A percentile compares a stretch with the other conserved stretches of the same genome.
Evolutionary conservation across 306 rosid genomes (phyloP).

Genomic region (Vicia sativa): DNA sequence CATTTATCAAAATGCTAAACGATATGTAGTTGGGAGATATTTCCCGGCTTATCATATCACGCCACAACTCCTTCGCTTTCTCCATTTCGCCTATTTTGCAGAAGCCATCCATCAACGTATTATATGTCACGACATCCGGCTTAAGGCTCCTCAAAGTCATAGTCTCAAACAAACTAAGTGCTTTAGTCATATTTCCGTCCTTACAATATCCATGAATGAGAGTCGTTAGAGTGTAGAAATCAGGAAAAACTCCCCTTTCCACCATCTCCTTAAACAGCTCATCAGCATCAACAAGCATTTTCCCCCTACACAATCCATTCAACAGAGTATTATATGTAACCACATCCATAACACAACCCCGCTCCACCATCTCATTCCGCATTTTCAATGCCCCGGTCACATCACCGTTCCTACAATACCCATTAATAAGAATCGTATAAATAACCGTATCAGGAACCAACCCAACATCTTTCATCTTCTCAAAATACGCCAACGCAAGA

Average conservation of each 20-base stretch:
- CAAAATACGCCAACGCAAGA: slow-evolving; percentile 60
- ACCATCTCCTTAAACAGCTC: slow-evolving; percentile 74
- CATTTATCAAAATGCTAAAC: slow-evolving; percentile 73
- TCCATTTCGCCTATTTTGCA: slow-evolving; percentile 85
- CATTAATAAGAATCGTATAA: slow-evolving; percentile 84
- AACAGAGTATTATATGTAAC: slow-evolving; percentile 73
- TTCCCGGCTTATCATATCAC: slow-evolving; percentile 61
- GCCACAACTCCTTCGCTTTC: slow-evolving; percentile 75
- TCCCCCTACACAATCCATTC: slow-evolving; percentile 78
- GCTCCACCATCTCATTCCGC: slow-evolving; percentile 74
- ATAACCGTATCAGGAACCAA: slow-evolving; percentile 83
- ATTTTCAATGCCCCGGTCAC: slow-evolving; percentile 67
- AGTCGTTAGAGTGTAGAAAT: slow-evolving; percentile 80
- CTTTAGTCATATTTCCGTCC: slow-evolving; percentile 71
- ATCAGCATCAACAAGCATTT: slow-evolving; percentile 78
- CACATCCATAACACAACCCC: slow-evolving; percentile 78
- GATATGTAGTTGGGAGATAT: slow-evolving; percentile 69
- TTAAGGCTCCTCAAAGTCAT: slow-evolving; percentile 67
- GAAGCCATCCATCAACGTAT: slow-evolving; percentile 83
- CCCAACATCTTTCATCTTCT: slow-evolving; percentile 62
- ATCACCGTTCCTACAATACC: slow-evolving; percentile 69
- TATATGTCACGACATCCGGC: slow-evolving; percentile 82
- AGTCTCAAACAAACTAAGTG: slow-evolving; percentile 59
- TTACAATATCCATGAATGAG: slow-evolving; percentile 85
- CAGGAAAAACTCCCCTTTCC: slow-evolving; percentile 86